These are phyloP conservation scores for Hsuehochloa calcarea DNA, from an alignment of 176 grass and related monocot species.

Conservation along the genomic window DNA sequence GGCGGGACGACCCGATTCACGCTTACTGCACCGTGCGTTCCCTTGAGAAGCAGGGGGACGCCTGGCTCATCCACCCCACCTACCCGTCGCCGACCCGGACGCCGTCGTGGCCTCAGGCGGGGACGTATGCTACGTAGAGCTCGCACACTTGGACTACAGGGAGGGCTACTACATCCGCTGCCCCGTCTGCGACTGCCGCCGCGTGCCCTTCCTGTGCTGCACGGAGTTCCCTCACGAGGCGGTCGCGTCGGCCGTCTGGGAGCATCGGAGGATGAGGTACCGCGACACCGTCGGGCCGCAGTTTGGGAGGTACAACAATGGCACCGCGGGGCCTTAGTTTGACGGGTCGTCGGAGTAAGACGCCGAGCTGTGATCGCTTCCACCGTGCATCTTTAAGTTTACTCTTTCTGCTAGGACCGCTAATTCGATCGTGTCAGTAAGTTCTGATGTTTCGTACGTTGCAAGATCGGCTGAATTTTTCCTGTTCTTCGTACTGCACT, in stretches of 20 bases:
- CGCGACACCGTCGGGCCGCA: background rate
- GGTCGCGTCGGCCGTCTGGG: background rate
- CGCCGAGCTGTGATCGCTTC: background rate
- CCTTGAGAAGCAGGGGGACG: background rate
- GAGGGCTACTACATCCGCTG: constrained; percentile 11
- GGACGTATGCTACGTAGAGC: background rate
- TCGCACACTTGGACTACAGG: background rate
- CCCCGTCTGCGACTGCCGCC: background rate
- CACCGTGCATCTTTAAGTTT: no score
- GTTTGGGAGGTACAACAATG: background rate
- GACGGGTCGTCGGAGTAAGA: background rate
- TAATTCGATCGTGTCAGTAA: no score
- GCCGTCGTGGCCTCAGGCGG: background rate
- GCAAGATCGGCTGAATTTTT: background rate
- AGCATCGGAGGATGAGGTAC: background rate
- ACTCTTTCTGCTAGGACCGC: no score
- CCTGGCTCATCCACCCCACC: background rate
- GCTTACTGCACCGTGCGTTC: background rate
- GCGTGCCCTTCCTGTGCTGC: background rate
- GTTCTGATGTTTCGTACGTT: no score
- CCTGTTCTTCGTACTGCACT: no score
- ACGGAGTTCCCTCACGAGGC: background rate
- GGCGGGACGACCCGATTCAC: background rate
- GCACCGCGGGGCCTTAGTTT: background rate
- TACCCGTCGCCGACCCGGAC: background rate